Percentiles rank a stretch among this genome's conserved stretches.
Evolutionary conservation across 2,329 filamentous ascomycete species (phyloP).

Genomic region (Didymella lethalis): DNA sequence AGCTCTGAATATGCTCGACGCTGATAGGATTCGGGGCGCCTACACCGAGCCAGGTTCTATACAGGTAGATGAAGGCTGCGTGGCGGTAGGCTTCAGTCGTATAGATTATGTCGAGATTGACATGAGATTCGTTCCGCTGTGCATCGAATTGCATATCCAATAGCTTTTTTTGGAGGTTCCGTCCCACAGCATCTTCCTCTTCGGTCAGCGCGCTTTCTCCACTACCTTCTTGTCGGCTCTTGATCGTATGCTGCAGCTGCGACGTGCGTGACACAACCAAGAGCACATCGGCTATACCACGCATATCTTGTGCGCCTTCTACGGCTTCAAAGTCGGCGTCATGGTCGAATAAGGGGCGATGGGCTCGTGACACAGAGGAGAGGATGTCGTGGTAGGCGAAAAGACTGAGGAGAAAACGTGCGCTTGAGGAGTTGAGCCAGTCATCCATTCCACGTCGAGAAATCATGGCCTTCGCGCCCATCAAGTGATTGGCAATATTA

Average conservation of each 20-base stretch:
- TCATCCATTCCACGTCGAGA: slow-evolving; percentile 19
- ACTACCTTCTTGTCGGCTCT: slow-evolving; percentile 18
- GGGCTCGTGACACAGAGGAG: slow-evolving; percentile 40
- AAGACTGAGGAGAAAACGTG: slow-evolving; percentile 39
- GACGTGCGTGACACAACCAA: slow-evolving; percentile 40
- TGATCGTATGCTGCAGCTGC: slow-evolving; percentile 34
- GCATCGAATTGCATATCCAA: slow-evolving; percentile 28
- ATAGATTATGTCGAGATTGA: slow-evolving; percentile 25
- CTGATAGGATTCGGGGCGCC: slow-evolving; percentile 44
- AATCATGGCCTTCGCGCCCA: slow-evolving; percentile 46
- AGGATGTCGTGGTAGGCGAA: slow-evolving; percentile 47
- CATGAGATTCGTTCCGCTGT: slow-evolving; percentile 11
- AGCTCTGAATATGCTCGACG: slow-evolving; percentile 38
- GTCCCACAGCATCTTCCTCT: slow-evolving; percentile 29
- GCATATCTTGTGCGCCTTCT: slow-evolving; percentile 35
- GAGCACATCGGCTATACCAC: slow-evolving; percentile 37
- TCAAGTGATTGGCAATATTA: slow-evolving; percentile 40
- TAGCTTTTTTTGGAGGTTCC: slow-evolving; percentile 30
- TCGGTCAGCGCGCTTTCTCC: slow-evolving; percentile 24
- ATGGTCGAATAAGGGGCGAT: slow-evolving; percentile 37
- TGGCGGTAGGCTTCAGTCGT: slow-evolving; percentile 45
- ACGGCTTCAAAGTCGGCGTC: slow-evolving; percentile 31
- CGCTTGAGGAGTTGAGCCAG: slow-evolving; percentile 30
- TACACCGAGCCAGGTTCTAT: slow-evolving; percentile 43
- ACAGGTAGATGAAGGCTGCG: slow-evolving; percentile 46